Evolutionary conservation across 768 basidiomycete species (phyloP).

Genomic region (Pholiota microspora): DNA sequence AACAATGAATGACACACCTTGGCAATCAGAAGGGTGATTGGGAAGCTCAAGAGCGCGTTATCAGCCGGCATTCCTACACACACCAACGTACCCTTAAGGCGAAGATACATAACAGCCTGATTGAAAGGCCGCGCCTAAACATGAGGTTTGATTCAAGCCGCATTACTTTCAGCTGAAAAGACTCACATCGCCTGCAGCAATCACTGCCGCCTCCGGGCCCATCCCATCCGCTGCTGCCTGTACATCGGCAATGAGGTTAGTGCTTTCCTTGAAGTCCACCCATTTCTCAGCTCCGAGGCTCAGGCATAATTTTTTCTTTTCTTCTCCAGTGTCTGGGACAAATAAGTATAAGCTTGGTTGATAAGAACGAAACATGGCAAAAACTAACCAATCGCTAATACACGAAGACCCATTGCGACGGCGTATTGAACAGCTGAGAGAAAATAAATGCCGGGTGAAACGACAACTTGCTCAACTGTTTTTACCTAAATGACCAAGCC

Average conservation of each 20-base stretch:
- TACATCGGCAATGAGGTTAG: slow-evolving; percentile 61
- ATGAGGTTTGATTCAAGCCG: not conserved
- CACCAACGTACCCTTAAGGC: slow-evolving; percentile 66
- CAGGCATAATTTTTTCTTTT: slow-evolving; percentile 60
- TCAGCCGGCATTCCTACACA: slow-evolving; percentile 62
- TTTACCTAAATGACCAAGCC: slow-evolving; percentile 73
- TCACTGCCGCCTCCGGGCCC: slow-evolving; percentile 69
- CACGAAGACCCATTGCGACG: slow-evolving; percentile 68
- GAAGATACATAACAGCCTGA: slow-evolving; percentile 68
- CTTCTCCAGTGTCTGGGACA: slow-evolving; percentile 64
- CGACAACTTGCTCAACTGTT: not conserved
- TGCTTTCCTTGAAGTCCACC: slow-evolving; percentile 71
- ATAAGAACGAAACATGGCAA: not conserved
- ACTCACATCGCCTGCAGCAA: slow-evolving; percentile 52
- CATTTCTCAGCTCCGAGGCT: slow-evolving; percentile 60
- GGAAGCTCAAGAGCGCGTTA: slow-evolving; percentile 48
- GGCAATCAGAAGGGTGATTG: slow-evolving; percentile 39
- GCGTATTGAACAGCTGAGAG: slow-evolving; percentile 73
- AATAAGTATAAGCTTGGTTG: not conserved
- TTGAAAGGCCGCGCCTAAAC: slow-evolving; percentile 36
- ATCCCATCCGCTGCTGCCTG: slow-evolving; percentile 57
- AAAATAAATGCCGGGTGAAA: not conserved
- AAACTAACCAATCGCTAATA: slow-evolving; percentile 43
- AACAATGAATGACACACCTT: slow-evolving; percentile 24
- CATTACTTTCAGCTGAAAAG: not conserved